These are phyloP conservation scores for Chrysanthemum lavandulifolium DNA, from an alignment of 129 eudicot species.

Conservation along the genomic window DNA sequence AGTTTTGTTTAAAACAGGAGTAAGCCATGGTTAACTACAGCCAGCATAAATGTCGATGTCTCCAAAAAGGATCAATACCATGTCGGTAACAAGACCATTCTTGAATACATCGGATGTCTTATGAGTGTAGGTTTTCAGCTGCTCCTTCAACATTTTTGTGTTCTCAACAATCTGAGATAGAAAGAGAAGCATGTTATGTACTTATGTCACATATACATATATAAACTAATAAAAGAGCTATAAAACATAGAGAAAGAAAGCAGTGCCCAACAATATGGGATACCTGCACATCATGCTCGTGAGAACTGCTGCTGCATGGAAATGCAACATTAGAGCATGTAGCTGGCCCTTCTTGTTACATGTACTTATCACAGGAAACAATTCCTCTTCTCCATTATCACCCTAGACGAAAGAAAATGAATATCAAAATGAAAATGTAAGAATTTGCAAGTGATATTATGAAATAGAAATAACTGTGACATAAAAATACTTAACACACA, in stretches of 20 bases:
- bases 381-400: slow-evolving; percentile 26
- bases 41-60: background rate
- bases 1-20: background rate
- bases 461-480: background rate
- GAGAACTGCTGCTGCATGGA: background rate
- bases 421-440: slow-evolving; percentile 1
- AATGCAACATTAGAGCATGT: background rate
- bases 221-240: background rate
- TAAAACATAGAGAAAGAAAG: background rate
- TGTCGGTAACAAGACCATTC: slow-evolving; percentile 39
- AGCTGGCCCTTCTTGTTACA: slow-evolving; percentile 6
- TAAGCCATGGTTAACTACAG: background rate
- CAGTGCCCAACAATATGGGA: background rate
- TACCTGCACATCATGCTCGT: slow-evolving; percentile 12
- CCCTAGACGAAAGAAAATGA: slow-evolving; percentile 18
- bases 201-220: no score
- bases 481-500: background rate
- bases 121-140: slow-evolving; percentile 32
- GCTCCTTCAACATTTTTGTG: slow-evolving; percentile 42
- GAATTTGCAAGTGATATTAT: background rate
- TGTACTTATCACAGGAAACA: background rate
- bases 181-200: background rate
- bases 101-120: slow-evolving; percentile 31
- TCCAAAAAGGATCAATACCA: slow-evolving; percentile 26
- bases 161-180: slow-evolving; percentile 34